Base-by-base conservation (phyloP, 495 filamentous ascomycete species). In the Talaromyces stipitatus region DNA sequence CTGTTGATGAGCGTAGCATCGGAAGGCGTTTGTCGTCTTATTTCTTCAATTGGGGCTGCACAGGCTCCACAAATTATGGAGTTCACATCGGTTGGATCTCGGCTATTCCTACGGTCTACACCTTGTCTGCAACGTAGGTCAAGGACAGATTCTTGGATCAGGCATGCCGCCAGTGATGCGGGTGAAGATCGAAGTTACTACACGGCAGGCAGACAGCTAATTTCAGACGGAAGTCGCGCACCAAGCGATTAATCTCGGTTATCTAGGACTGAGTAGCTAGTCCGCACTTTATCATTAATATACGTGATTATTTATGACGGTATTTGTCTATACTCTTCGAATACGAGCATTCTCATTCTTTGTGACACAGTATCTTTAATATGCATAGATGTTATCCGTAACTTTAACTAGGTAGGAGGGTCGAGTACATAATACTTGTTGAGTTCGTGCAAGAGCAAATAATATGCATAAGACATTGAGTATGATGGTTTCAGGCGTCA, bases 1-100 rank as follows among this genome's bases (percentile, higher is more conserved):
- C 20, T 43, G 54, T 36, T 55, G 14, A 29, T 55, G 36, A 55
- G 54, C 54, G 54, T 55, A 55, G 54, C 54, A 55, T 55, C 11
- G 38, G 38, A 55, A 29, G 36, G 32, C 24, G 33, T 55, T 55
- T 27, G 7, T 55, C 54, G 54, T 55, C 54, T 46, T 18, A 12
- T 45, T 33, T 28, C 7, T 20, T 24, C 45, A 16, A 8, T 51
- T 30, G 48, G 16, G n/a, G 27, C 48, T 47, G 14, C 48, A 51
- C 12, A 6, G 27, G 28, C 27, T 48, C 48, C 2, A 6, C 30
- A 26, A 16, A 28, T 18, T 18, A 4, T 12, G 48, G 48, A 30
- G 24, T 18, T 29, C 48, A 30, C 8, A 9, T 9, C 24, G 12
- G 48, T 9, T 51, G 48, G 48, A 51, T 30, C 47, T 30, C 24